Conservation (phyloP, 2,329 filamentous ascomycete species). For the Metarhizium rileyi region DNA sequence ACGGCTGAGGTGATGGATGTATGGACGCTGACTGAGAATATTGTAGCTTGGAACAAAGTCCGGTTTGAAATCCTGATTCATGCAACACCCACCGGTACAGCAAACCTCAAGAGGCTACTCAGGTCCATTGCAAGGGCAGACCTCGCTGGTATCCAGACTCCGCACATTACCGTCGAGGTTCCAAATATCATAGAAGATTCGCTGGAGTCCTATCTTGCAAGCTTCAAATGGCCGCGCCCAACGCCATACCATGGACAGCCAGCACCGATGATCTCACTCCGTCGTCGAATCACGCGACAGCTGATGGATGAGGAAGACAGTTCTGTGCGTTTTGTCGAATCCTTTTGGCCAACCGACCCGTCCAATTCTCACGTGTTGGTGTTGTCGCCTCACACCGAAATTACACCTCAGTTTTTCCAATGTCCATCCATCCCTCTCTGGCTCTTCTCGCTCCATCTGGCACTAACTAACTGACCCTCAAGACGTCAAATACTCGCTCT, state of each 20-base stretch:
- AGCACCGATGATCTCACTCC: slow-evolving; percentile 54
- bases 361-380: slow-evolving; percentile 67
- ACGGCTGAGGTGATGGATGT: not conserved
- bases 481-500: slow-evolving; percentile 66
- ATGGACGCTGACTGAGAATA: slow-evolving; percentile 6
- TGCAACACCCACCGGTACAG: slow-evolving; percentile 59
- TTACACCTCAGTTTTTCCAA: slow-evolving; percentile 75
- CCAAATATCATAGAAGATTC: slow-evolving; percentile 59
- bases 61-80: slow-evolving; percentile 78
- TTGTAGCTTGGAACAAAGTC: slow-evolving; percentile 64
- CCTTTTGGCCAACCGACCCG: slow-evolving; percentile 68
- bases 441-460: not conserved
- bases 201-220: slow-evolving; percentile 51
- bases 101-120: slow-evolving; percentile 66
- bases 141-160: slow-evolving; percentile 58
- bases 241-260: slow-evolving; percentile 26
- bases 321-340: slow-evolving; percentile 69
- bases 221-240: slow-evolving; percentile 57
- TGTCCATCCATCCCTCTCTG: slow-evolving; percentile 34
- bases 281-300: slow-evolving; percentile 59
- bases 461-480: slow-evolving; percentile 5
- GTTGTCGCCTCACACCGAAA: slow-evolving; percentile 69
- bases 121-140: slow-evolving; percentile 67
- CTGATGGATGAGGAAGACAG: slow-evolving; percentile 58
- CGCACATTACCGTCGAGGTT: slow-evolving; percentile 77